A percentile compares a stretch with the other conserved stretches of the same genome.
Conservation (phyloP, 495 filamentous ascomycete genomes). For the Podospora pseudoanserina region DNA sequence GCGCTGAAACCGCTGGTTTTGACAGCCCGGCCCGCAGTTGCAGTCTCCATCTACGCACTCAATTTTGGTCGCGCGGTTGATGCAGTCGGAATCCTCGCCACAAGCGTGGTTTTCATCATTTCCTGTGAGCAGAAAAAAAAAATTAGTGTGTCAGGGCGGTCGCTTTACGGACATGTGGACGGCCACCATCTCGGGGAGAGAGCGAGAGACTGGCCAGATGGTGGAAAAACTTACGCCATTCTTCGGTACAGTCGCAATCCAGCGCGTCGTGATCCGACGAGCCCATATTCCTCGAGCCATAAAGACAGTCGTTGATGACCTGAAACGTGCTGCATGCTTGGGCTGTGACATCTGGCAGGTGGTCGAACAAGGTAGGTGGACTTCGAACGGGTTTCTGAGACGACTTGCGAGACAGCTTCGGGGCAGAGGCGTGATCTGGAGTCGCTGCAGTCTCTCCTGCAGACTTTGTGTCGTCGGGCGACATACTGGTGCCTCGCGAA, state of each 20-base stretch:
- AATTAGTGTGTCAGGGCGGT: slow-evolving; percentile 16
- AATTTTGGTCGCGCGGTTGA: slow-evolving; percentile 97
- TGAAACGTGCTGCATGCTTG: slow-evolving; percentile 77
- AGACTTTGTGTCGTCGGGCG: slow-evolving; percentile 43
- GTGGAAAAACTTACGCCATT: slow-evolving; percentile 75
- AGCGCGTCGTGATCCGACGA: slow-evolving; percentile 84
- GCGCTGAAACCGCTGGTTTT: slow-evolving; percentile 93
- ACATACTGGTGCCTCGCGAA: slow-evolving; percentile 39
- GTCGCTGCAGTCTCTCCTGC: slow-evolving; percentile 40
- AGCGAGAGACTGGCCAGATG: neutral
- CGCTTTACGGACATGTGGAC: slow-evolving; percentile 16
- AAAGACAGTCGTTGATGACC: slow-evolving; percentile 76
- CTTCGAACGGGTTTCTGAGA: slow-evolving; percentile 64
- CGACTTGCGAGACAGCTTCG: slow-evolving; percentile 69
- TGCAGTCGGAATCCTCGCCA: slow-evolving; percentile 96
- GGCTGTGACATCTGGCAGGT: slow-evolving; percentile 68
- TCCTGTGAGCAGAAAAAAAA: slow-evolving; percentile 48
- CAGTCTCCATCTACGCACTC: slow-evolving; percentile 83
- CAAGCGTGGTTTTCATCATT: slow-evolving; percentile 76
- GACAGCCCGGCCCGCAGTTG: slow-evolving; percentile 80
- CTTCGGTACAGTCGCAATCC: slow-evolving; percentile 92
- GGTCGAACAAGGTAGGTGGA: slow-evolving; percentile 60
- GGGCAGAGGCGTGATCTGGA: slow-evolving; percentile 47
- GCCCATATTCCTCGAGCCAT: slow-evolving; percentile 84
- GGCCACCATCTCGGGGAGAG: neutral